Base-by-base conservation (phyloP, 2,329 filamentous ascomycete genomes). In the Claviceps digitariae region DNA sequence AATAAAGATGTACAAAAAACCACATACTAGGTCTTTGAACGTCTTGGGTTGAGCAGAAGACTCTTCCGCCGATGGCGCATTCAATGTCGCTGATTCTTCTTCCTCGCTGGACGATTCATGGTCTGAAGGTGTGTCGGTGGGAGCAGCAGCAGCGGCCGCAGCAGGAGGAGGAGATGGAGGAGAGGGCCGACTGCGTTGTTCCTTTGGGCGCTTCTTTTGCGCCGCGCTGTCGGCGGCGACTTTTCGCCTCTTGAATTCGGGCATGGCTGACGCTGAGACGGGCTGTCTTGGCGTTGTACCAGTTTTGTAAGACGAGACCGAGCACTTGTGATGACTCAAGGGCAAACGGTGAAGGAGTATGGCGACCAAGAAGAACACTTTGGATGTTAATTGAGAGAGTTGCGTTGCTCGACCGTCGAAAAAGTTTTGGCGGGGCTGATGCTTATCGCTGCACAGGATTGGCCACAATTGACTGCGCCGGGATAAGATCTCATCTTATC, bases 11-110 rank as follows among this genome's bases (percentile, higher is more conserved):
- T 34, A 2, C 6, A 43, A 21, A 43, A 13, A 12, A 21, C 13
- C 17, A 12, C 69, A 31, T 65, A 79, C 76, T 46, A 87, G 66
- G 36, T 87, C 84, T 52, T 78, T 80, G 62, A 88, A 88, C 0
- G 81, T 81, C 69, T 84, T 84, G 45, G 64, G 63, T 46, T 58
- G 54, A n/a, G 68, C 64, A 29, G 60, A 52, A 2, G 62, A 55
- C 45, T 67, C 68, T 47, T 67, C 66, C 9, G 62, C 59, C 1
- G 64, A 63, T 29, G 64, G 59, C 17, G 55, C 62, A 44, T 71
- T 67, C 43, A 67, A 38, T 41, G 68, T 69, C 13, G 61, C 63
- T 3, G 67, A 69, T 52, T 66, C 66, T 51, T 67, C 66, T 21
- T 54, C 49, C 13, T 56, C 47, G 20, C 27, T 48, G 6, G 59